Base-by-base conservation (phyloP, 2,329 filamentous ascomycete species). In the Aspergillus fijiensis region DNA sequence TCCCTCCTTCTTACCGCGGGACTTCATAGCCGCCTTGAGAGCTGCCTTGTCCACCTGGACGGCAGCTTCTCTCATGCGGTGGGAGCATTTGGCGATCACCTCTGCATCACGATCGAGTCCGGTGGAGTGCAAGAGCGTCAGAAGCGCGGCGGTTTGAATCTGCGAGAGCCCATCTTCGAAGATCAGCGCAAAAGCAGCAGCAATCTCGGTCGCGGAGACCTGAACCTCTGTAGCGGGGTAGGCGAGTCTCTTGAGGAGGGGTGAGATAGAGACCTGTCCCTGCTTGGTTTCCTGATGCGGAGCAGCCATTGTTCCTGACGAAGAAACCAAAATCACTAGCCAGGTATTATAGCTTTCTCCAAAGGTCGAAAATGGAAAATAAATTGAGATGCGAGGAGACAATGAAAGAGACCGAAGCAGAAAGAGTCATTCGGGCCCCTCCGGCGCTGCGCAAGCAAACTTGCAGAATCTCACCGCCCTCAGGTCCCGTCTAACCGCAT, bases 51-150 rank as follows among this genome's bases (percentile, higher is more conserved):
- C 89, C 60, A 96, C 86, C 50, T 82, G 82, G 11, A 87, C 87
- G 1, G 92, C 91, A 23, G 91, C 92, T 59, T 85, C 83, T 65
- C 92, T 85, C 94, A 99, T 98, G 56, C 87, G 87, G 50, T 84
- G 81, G 4, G 94, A 93, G 68, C 92, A 94, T 79, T 89, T 88
- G 58, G 91, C 90, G 67, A 99, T 86, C 47, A 99, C 91, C 71
- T 95, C 90, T 27, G 93, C 86, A 65, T 89, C 86, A 65, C 89
- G 86, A 76, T 98, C 95, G 75, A 92, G 86, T 60, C 88, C 87
- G 1, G 92, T 96, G 67, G 96, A 97, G 79, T 97, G 94, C 50
- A 99, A 82, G 57, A 92, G 90, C 71, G 95, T 97, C 55, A 98
- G 82, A 58, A 99, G 82, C 45, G 93, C 90, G 57, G 91, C 90